These are phyloP conservation scores for Fusarium sp. DNA, from an alignment of 2,329 filamentous ascomycete genomes.

Conservation along the genomic window DNA sequence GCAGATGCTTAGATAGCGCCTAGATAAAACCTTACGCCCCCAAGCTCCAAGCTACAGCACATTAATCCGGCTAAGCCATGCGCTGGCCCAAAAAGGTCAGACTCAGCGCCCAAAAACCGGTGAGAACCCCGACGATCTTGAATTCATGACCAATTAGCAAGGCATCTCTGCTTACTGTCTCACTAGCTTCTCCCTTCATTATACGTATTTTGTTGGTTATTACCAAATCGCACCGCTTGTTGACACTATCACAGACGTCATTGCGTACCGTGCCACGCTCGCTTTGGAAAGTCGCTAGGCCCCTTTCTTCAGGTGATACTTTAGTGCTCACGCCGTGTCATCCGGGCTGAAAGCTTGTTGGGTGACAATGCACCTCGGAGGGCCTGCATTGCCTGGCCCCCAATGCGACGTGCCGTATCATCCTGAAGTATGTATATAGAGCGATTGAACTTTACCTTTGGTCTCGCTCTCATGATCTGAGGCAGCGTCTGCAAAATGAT, in stretches of 20 bases:
- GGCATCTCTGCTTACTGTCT: background rate
- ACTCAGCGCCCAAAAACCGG: background rate
- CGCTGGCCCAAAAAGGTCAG: background rate
- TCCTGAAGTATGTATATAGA: background rate
- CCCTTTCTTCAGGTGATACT: background rate
- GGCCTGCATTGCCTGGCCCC: background rate
- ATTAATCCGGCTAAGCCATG: background rate
- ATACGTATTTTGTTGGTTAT: background rate
- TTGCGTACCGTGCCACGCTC: background rate
- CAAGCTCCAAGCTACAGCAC: background rate
- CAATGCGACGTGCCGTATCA: background rate
- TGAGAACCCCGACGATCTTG: background rate
- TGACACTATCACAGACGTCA: slow-evolving; percentile 6
- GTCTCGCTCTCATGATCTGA: rapidly evolving
- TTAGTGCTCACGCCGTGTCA: slow-evolving; percentile 21
- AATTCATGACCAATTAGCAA: background rate
- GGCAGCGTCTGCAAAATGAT: background rate
- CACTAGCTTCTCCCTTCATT: background rate
- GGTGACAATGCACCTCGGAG: background rate
- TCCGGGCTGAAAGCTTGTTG: slow-evolving; percentile 17
- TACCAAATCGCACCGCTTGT: background rate
- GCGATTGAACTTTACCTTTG: background rate
- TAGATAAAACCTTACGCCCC: slow-evolving; percentile 11
- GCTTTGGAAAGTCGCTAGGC: background rate
- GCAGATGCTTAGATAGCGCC: slow-evolving; percentile 8